Evolutionary conservation across 2,329 filamentous ascomycete species (phyloP), one percentile per base, ranked within the genome.

Genomic region (Didymella arachidicola): DNA sequence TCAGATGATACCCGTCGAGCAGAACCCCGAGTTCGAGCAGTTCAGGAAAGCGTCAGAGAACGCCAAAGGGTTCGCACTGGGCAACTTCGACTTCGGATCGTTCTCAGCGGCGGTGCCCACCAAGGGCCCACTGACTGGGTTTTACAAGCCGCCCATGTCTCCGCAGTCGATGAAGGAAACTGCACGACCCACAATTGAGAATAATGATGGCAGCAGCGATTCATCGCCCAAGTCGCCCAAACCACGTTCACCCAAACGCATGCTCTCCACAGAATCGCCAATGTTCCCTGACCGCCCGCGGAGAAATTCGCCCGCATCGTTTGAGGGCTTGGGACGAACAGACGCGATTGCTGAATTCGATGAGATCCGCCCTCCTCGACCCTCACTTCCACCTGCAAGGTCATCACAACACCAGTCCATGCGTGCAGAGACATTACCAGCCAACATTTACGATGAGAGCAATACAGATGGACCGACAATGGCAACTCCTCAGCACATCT

Each of bases 1-100:
- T 2, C 87, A 87, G 62, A 84, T 88, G 63, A 79, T 92, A 7
- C 85, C 91, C 0, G 79, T 92, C 49, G 90, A 94, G 68, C 86
- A 89, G 32, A 93, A 93, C 68, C 86, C 90, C 7, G 89, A 93
- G n/a, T 94, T 90, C 63, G 91, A 94, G 73, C 89, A 89, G 2
- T 94, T 96, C 73, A 84, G 83, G 66, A 86, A 84, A 63, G 89
- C 92, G 70, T 76, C 75, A 16, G 90, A 93, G 69, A 82, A 85
- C 34, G 88, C 88, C 65, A 75, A 73, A 22, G 79, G 77, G 51
- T 81, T 77, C 55, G 70, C 80, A 6, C 64, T 77, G 41, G 79
- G 78, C 27, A 77, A 69, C 19, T 73, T 82, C 56, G 75, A 77
- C 47, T 81, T 81, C 70, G 77, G 73, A 22, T 72, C 77, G 54